Evolutionary conservation across 2,329 filamentous ascomycete species (phyloP).

Genomic region (Trichophyton mentagrophytes): DNA sequence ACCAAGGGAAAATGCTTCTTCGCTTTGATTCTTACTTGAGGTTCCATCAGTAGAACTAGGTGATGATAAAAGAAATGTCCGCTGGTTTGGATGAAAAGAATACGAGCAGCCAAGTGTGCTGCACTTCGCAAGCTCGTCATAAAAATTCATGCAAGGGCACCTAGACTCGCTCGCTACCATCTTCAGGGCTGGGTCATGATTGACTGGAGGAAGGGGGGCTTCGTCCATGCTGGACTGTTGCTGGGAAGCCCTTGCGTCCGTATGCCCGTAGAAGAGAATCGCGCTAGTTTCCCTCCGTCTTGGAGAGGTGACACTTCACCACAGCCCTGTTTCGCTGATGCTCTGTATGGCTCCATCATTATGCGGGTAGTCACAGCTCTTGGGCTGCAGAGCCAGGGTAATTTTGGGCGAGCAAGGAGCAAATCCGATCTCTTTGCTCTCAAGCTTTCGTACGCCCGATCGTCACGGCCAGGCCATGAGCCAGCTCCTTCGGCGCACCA

Average conservation of each 20-base stretch:
- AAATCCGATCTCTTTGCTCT: background rate
- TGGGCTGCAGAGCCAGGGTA: background rate
- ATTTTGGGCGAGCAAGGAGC: constrained; percentile 2
- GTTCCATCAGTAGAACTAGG: background rate
- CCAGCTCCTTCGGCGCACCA: background rate
- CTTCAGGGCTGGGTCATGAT: background rate
- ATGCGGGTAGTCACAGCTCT: background rate
- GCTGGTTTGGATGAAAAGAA: background rate
- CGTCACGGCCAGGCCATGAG: background rate
- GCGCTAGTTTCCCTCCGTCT: constrained; percentile 1
- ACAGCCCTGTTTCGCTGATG: background rate
- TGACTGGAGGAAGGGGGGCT: background rate
- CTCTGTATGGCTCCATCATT: background rate
- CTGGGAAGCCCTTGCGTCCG: constrained; percentile 4
- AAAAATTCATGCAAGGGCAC: background rate
- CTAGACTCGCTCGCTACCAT: background rate
- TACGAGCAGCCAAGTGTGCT: background rate
- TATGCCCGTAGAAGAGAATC: background rate
- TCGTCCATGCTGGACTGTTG: background rate
- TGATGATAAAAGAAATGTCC: background rate
- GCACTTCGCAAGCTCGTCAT: background rate
- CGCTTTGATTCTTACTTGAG: background rate
- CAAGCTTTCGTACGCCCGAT: background rate
- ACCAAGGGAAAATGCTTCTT: background rate
- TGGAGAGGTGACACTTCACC: background rate